Evolutionary conservation across 129 eudicot genomes (phyloP), one percentile per base, ranked within the genome.

Genomic region (Pittosporum tobira): DNA sequence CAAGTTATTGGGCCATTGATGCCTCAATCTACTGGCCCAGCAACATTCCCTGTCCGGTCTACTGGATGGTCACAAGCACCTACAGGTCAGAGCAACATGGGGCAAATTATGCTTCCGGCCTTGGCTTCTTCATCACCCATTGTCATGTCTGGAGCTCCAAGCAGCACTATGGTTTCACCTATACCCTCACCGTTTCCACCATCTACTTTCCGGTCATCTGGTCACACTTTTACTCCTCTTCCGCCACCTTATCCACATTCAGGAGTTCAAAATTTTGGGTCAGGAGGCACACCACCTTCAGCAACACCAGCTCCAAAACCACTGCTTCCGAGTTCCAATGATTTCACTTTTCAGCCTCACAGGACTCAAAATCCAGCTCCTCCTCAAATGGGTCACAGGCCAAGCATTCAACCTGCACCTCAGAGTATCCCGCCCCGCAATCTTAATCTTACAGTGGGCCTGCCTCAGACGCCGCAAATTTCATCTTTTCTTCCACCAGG

Each of bases 321-420:
- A 25, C 87, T 49, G 31, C 84, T 64, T 24, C 81, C 93, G 23
- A 75, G 65, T 64, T 79, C 88, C 21, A 63, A 76, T 24, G 84
- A 91, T 71, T 91, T 91, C 71, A 85, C 98, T 51, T 91, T 85
- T 71, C 95, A 83, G 72, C 84, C 86, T 59, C 87, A 79, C 57
- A 76, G 78, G 52, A 67, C 78, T 1, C 97, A 64, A 52, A 62
- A 59, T 50, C 70, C 80, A 16, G 44, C 75, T 38, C 47, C 75
- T 38, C 47, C 80, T 49, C 89, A 69, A 55, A 48, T 44, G 11
- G 20, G 23, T 44, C 48, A 62, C 14, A 53, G 82, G 84, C 80
- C 66, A 15, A 68, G 73, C 29, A 51, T 26, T 70, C 82, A 58
- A 23, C 68, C 57, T 15, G 56, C 66, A 40, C 48, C 52, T 42